These are phyloP conservation scores for Phaeosphaeriaceae sp. DNA, from an alignment of 2,329 filamentous ascomycete species.

Conservation along the genomic window DNA sequence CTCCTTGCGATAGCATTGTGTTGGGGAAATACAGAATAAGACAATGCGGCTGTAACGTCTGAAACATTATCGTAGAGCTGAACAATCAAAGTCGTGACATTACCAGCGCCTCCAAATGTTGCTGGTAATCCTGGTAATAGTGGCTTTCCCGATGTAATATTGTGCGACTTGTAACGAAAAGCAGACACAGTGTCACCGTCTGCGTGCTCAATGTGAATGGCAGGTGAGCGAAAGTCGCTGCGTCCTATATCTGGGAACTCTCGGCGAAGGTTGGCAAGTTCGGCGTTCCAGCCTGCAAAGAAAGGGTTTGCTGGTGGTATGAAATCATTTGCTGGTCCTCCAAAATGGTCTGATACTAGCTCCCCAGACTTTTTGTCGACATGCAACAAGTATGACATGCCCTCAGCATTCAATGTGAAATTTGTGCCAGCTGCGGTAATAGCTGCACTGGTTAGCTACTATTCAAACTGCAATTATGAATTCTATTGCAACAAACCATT, in stretches of 20 bases:
- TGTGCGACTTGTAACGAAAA: conserved; percentile 64
- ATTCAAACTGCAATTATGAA: not conserved
- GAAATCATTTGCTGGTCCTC: conserved; percentile 61
- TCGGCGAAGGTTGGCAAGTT: conserved; percentile 59
- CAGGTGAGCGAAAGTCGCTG: conserved; percentile 68
- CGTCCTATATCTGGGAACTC: conserved; percentile 70
- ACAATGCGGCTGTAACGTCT: conserved; percentile 63
- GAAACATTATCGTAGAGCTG: conserved; percentile 66
- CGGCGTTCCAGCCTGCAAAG: conserved; percentile 61
- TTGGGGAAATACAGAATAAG: conserved; percentile 68
- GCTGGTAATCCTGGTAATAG: conserved; percentile 62
- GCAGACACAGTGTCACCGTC: conserved; percentile 65
- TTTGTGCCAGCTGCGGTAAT: conserved; percentile 61
- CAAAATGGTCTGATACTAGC: conserved; percentile 67
- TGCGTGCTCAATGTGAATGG: conserved; percentile 65
- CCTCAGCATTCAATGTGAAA: conserved; percentile 63
- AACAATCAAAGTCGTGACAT: conserved; percentile 66
- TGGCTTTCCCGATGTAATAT: conserved; percentile 64
- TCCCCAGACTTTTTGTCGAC: conserved; percentile 64
- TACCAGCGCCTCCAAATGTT: conserved; percentile 62
- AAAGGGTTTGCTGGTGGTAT: conserved; percentile 51
- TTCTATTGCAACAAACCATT: conserved; percentile 20
- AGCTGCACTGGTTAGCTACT: conserved; percentile 44
- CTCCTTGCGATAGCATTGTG: conserved; percentile 68
- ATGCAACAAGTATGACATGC: conserved; percentile 68